Conservation (phyloP, 2,329 filamentous ascomycete species). For the Scytalidium lignicola region DNA sequence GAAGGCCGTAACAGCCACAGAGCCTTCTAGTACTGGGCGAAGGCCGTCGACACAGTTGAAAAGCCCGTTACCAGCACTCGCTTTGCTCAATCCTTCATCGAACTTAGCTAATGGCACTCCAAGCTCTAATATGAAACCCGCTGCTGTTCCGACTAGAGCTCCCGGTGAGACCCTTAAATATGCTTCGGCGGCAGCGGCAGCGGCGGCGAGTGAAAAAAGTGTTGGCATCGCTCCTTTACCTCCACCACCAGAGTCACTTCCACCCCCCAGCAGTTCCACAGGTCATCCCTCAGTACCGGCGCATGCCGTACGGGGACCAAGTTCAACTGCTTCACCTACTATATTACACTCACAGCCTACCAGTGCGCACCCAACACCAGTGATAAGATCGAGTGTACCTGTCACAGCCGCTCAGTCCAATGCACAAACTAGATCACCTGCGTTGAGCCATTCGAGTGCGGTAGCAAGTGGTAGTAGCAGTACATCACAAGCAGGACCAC, state of each 20-base stretch:
- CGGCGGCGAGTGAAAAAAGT: slow-evolving; percentile 83
- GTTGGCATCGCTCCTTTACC: slow-evolving; percentile 91
- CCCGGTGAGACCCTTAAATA: slow-evolving; percentile 93
- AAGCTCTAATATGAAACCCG: slow-evolving; percentile 80
- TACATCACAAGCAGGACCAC: slow-evolving; percentile 39
- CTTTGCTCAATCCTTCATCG: slow-evolving; percentile 74
- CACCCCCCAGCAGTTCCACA: slow-evolving; percentile 38
- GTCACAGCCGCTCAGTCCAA: slow-evolving; percentile 22
- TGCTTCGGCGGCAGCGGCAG: slow-evolving; percentile 89
- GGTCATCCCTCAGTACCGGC: slow-evolving; percentile 25
- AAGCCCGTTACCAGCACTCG: slow-evolving; percentile 86
- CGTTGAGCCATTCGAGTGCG: slow-evolving; percentile 38
- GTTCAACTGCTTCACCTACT: slow-evolving; percentile 53
- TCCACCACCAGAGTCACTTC: slow-evolving; percentile 70
- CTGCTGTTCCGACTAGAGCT: slow-evolving; percentile 75
- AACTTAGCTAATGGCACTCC: slow-evolving; percentile 56
- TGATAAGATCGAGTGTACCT: slow-evolving; percentile 31
- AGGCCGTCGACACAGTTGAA: slow-evolving; percentile 87
- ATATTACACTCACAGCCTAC: slow-evolving; percentile 43
- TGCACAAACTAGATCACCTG: slow-evolving; percentile 47
- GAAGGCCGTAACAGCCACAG: slow-evolving; percentile 50
- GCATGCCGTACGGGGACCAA: slow-evolving; percentile 44
- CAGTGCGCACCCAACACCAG: slow-evolving; percentile 25
- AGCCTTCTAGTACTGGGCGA: slow-evolving; percentile 53
- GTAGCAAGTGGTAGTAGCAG: slow-evolving; percentile 34